phyloP scores from a whole-genome alignment of 106 monocot species.

The Dendrobium huoshanense region DNA sequence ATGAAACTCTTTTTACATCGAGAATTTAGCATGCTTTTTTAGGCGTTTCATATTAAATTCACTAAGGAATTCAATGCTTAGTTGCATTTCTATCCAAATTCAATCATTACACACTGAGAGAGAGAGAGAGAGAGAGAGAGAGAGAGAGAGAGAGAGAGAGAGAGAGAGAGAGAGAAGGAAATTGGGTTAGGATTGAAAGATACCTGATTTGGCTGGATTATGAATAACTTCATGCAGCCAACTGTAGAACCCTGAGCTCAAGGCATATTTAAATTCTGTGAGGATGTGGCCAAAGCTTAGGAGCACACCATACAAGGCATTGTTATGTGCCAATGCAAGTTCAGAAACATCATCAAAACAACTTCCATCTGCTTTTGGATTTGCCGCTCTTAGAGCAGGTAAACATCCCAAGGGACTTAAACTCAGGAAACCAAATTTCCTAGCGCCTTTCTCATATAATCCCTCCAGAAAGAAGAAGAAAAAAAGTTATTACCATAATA shows the following conservation, averaged over 20 bases:
- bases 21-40: too few relatives aligned
- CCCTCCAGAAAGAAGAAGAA: constrained; percentile 1
- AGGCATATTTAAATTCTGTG: constrained; percentile 21
- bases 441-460: constrained; percentile 21
- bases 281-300: constrained; percentile 6
- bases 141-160: neutral
- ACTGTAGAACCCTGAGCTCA: constrained; percentile 11
- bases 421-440: constrained; percentile 16
- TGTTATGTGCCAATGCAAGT: constrained; percentile 28
- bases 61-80: neutral
- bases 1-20: neutral
- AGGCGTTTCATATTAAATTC: neutral
- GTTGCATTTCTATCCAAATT: neutral
- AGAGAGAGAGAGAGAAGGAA: neutral
- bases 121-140: neutral
- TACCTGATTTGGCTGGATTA: constrained; percentile 21
- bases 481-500: neutral
- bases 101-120: neutral
- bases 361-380: constrained; percentile 19
- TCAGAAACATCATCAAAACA: constrained; percentile 20
- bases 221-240: constrained; percentile 16
- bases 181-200: neutral
- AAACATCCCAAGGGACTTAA: constrained; percentile 15
- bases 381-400: constrained; percentile 17
- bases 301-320: constrained; percentile 19